phyloP scores from a whole-genome alignment of 805 yeast genomes.

The Cyberlindnera bimundalis region DNA sequence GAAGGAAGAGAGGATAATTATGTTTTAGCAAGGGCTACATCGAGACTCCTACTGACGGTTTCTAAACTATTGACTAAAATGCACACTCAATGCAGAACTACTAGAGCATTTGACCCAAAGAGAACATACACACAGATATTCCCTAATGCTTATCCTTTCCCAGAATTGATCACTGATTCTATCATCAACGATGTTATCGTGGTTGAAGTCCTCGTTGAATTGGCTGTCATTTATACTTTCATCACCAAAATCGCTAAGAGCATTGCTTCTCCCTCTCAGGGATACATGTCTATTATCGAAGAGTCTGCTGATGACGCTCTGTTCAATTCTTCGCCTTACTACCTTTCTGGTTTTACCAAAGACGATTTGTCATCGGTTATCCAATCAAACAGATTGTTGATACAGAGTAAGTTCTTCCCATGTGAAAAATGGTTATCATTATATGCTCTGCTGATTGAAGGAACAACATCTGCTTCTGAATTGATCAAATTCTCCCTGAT shows the following conservation, averaged over 20 bases:
- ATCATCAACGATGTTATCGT: conserved; percentile 63
- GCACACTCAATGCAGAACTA: conserved; percentile 43
- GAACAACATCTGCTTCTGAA: conserved; percentile 51
- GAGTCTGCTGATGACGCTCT: conserved; percentile 34
- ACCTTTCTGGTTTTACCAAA: conserved; percentile 37
- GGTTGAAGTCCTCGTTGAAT: conserved; percentile 70
- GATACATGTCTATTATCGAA: conserved; percentile 33
- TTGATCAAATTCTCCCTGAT: conserved; percentile 49
- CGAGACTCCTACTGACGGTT: conserved; percentile 53
- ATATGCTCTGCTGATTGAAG: conserved; percentile 53
- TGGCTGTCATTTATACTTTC: conserved; percentile 57
- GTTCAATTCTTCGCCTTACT: conserved; percentile 40
- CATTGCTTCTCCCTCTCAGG: conserved; percentile 25
- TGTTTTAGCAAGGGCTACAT: conserved; percentile 43
- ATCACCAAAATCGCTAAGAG: conserved; percentile 48
- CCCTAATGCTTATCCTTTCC: conserved; percentile 65
- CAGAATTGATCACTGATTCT: conserved; percentile 66
- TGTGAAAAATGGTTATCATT: conserved; percentile 71
- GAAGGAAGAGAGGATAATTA: conserved; percentile 32
- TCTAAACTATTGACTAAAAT: conserved; percentile 49
- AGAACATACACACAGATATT: conserved; percentile 67
- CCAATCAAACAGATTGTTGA: conserved; percentile 46
- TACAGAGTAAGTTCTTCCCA: conserved; percentile 60
- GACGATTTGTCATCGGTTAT: conserved; percentile 42
- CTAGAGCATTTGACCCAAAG: conserved; percentile 46